Evolutionary conservation across 1,284 basidiomycete species (phyloP), one percentile per base, ranked within the genome.

Genomic region (Pseudozyma sp.): DNA sequence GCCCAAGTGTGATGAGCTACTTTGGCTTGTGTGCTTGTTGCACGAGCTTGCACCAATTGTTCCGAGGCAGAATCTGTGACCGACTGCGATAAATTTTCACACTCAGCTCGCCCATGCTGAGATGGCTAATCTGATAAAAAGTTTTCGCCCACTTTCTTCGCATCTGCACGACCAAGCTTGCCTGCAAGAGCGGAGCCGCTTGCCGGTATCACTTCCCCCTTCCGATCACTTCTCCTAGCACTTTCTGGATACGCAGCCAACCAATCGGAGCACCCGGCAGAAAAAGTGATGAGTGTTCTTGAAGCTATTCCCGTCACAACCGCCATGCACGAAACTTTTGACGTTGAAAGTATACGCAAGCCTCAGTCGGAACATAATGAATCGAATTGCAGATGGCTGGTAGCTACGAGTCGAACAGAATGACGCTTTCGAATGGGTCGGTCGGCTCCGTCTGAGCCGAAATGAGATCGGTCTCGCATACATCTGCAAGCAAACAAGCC

Each of bases 81-180:
- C 35, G 35, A 51, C 34, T 62, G 59, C 53, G 53, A 40, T 31
- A 43, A 52, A 56, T 19, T 52, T 53, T 60, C 40, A 35, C 47
- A 45, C 48, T 63, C 60, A 63, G 60, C 49, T 35, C 16, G 10
- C 21, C 13, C 9, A 31, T 31, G 25, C 3, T 6, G 38, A 51
- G 60, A 63, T 59, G 31, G 55, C 51, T 65, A 65, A 65, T 65
- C 62, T 65, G 62, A 65, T 62, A 53, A 63, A 63, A 50, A 50
- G 39, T n/a, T 44, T 61, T 38, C 47, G 31, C 43, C 11, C 34
- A 45, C 42, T 45, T 39, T 42, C 36, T 19, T 34, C 21, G 11
- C n/a, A 14, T 18, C 36, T 5, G 31, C 14, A 34, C 19, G 12
- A 31, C 36, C 50, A 31, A 21, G 18, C 45, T 25, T 8, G 8